Conservation (phyloP, 306 rosid species). For the Cucurbita moschata region DNA sequence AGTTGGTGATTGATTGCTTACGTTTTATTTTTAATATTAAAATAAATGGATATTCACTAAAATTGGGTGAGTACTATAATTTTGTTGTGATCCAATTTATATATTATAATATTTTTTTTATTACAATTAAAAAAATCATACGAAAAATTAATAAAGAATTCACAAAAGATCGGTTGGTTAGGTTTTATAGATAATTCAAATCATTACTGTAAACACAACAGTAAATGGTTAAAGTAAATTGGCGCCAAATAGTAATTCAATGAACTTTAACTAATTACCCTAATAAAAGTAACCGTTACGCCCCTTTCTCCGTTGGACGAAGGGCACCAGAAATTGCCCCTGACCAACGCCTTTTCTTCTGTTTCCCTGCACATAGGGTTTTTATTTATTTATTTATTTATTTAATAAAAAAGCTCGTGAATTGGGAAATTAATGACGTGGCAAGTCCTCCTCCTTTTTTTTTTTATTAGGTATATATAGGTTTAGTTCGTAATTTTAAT, state of each 20-base stretch:
- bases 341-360: neutral
- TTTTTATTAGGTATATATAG: no score
- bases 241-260: neutral
- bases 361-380: neutral
- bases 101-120: no score
- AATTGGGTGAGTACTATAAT: neutral
- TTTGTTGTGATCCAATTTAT: no score
- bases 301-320: neutral
- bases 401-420: no score
- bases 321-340: neutral
- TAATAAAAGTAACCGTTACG: neutral
- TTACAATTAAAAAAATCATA: no score
- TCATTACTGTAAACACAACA: neutral
- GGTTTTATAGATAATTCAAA: neutral
- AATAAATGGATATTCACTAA: neutral
- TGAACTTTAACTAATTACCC: neutral
- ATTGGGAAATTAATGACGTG: no score
- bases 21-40: neutral
- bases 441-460: no score
- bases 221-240: neutral
- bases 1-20: neutral
- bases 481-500: no score
- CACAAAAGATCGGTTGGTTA: neutral
- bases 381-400: no score
- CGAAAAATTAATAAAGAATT: neutral